phyloP scores from a whole-genome alignment of 768 basidiomycete genomes.

The Hemileccinum rubropunctum region DNA sequence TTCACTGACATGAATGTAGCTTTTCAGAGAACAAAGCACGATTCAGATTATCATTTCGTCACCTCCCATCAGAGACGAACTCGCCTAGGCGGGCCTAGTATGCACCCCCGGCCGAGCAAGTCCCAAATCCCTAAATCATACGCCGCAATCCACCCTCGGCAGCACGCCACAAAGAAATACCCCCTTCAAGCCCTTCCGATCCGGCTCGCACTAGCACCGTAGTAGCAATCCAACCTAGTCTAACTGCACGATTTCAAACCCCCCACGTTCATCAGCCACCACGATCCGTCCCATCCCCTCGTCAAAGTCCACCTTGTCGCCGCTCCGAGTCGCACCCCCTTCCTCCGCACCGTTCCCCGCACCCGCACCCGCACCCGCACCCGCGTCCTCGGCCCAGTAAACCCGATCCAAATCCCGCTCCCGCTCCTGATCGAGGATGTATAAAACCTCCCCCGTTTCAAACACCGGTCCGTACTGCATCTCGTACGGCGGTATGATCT shows the following conservation, averaged over 20 bases:
- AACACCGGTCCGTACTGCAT: slow-evolving; percentile 30
- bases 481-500: slow-evolving; percentile 27
- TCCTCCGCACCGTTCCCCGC: background rate
- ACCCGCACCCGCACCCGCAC: background rate
- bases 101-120: background rate
- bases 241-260: slow-evolving; percentile 28
- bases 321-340: background rate
- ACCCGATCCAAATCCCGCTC: background rate
- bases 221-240: slow-evolving; percentile 5
- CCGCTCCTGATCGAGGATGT: slow-evolving; percentile 8
- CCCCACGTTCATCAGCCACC: slow-evolving; percentile 23
- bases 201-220: too few relatives aligned
- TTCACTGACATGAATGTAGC: too few relatives aligned
- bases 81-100: too few relatives aligned
- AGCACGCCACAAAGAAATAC: background rate
- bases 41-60: too few relatives aligned
- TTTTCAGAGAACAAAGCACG: too few relatives aligned
- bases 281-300: slow-evolving; percentile 32
- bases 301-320: slow-evolving; percentile 29
- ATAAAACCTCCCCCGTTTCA: slow-evolving; percentile 21
- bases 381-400: background rate
- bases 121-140: background rate
- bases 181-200: too few relatives aligned
- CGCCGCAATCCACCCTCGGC: too few relatives aligned
- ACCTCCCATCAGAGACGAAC: background rate